Conservation (phyloP, 139 green algal genomes). For the Micractinium sp. region DNA sequence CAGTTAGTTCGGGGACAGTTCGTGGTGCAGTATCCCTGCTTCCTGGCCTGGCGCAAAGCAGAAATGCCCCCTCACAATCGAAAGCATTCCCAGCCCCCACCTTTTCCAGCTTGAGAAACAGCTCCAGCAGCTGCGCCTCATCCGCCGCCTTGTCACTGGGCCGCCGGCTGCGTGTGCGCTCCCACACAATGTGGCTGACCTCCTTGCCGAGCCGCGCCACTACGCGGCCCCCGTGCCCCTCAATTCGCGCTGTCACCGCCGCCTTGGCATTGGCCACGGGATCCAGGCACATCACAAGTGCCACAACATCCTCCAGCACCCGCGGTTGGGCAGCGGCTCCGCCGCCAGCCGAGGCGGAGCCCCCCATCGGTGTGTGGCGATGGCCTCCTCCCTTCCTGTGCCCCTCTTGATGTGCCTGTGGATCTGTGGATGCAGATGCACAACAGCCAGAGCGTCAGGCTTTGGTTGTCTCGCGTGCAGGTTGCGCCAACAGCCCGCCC, state of each 20-base stretch:
- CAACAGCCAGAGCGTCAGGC: too few relatives aligned
- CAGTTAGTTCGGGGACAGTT: too few relatives aligned
- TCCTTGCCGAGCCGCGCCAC: constrained; percentile 40
- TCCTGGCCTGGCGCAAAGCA: too few relatives aligned
- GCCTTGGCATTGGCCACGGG: constrained; percentile 19
- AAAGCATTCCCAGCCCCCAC: background rate
- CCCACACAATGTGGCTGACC: constrained; percentile 43
- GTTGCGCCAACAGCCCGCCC: too few relatives aligned
- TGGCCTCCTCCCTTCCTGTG: too few relatives aligned
- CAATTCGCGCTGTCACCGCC: constrained; percentile 21
- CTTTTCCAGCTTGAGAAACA: constrained; percentile 42
- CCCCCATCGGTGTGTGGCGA: background rate
- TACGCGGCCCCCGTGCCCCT: constrained; percentile 20
- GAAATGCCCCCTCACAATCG: too few relatives aligned
- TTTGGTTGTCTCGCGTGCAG: too few relatives aligned
- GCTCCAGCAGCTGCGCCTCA: constrained; percentile 35
- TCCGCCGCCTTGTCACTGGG: constrained; percentile 21
- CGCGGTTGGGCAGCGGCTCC: background rate
- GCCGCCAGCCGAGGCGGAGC: background rate
- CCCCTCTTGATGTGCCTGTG: too few relatives aligned
- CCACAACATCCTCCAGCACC: constrained; percentile 36
- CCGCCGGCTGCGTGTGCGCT: constrained; percentile 16
- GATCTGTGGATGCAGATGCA: too few relatives aligned
- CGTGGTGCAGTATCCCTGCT: too few relatives aligned
- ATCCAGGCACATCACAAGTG: constrained; percentile 12